Base-by-base conservation (phyloP, 2,329 filamentous ascomycete genomes). In the Lasiodiplodia sp. region DNA sequence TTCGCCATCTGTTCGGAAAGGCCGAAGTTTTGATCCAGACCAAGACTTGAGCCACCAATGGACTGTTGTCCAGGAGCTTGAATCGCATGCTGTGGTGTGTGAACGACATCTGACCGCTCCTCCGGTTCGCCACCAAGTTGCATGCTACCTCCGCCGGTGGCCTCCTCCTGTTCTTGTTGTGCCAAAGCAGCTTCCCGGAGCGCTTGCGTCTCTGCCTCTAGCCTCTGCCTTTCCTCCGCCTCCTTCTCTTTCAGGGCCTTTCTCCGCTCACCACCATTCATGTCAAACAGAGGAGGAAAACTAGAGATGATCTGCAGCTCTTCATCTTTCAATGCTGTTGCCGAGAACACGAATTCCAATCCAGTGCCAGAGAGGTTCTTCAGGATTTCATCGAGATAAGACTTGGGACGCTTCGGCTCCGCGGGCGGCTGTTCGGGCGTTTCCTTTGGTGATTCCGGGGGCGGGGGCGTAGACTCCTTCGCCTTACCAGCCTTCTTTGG, bases 41-140 rank as follows among this genome's bases (percentile, higher is more conserved):
- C 72, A 3, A 79, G 66, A 52, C 72, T 75, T 7, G 68, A 55
- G 31, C 76, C 77, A 21, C 81, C 79, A 6, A 84, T 82, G 34
- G 83, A 84, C 73, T 92, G 87, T 75, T 94, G 92, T 40, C 93
- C 92, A 11, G 94, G 92, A 2, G 92, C 90, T 74, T 94, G 93
- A 8, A 93, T 89, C 14, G 88, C 88, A 69, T 87, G 84, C 69
- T 89, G 88, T 62, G 89, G 87, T 70, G 89, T 87, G 69, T 88
- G 87, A 86, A 57, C 79, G 77, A 73, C 86, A 83, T 93, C 90
- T 70, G 77, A 76, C 7, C 87, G 86, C 72, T 97, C 93, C 77
- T 98, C 95, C 0, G 95, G 95, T 77, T 98, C 95, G 53, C 95
- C 95, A 68, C 95, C 95, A 21, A 98, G 86, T 69, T 96, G 94